Evolutionary conservation across 148 eudicot genomes (phyloP).

Genomic region (Nepenthes gracilis): DNA sequence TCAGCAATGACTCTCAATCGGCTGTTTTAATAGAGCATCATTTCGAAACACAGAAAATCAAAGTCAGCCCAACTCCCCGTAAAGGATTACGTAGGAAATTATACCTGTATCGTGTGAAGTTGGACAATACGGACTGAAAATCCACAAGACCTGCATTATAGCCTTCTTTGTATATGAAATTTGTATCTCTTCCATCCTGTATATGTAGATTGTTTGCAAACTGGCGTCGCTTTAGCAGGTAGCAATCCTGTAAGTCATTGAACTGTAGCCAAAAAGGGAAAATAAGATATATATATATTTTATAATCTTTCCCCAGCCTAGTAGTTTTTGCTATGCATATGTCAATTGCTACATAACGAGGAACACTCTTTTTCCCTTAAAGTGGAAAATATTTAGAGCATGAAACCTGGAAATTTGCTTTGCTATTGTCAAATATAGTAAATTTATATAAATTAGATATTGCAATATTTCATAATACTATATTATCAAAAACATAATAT

Average conservation of each 20-base stretch:
- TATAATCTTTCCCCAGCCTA: neutral
- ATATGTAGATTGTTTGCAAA: slow-evolving; percentile 18
- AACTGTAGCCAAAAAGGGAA: slow-evolving; percentile 29
- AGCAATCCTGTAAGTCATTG: slow-evolving; percentile 51
- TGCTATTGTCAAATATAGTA: no score
- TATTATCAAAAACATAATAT: no score
- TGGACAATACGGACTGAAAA: slow-evolving; percentile 47
- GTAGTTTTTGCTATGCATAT: neutral
- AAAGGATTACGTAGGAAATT: neutral
- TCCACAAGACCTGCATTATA: slow-evolving; percentile 46
- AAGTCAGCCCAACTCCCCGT: neutral
- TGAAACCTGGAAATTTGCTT: no score
- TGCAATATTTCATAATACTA: no score
- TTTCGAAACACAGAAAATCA: neutral
- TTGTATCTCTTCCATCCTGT: slow-evolving; percentile 32
- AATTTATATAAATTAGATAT: no score
- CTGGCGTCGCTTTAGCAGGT: slow-evolving; percentile 58
- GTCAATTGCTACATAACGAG: slow-evolving; percentile 2
- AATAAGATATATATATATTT: neutral
- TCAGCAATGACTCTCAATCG: slow-evolving; percentile 63
- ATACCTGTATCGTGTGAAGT: slow-evolving; percentile 58
- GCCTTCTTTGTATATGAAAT: slow-evolving; percentile 34
- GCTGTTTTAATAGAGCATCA: slow-evolving; percentile 23
- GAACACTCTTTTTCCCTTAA: neutral
- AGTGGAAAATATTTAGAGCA: no score